Base-by-base conservation (phyloP, 257 asterid species). In the Capsicum chinense region DNA sequence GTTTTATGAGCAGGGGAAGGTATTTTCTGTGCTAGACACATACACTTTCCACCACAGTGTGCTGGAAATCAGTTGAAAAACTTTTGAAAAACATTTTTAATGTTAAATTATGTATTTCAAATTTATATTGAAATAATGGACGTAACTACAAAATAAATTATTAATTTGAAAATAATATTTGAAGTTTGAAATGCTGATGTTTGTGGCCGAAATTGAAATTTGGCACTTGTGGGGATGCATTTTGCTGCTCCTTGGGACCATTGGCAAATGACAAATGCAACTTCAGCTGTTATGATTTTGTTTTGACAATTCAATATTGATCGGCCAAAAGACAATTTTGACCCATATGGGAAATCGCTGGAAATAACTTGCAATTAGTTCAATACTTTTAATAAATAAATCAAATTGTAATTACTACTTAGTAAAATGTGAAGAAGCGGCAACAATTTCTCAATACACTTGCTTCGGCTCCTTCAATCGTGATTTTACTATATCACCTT, bases 271-370 rank as follows among this genome's bases (percentile, higher is more conserved):
- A 16, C 44, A 50, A 44, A 47, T 48, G 60, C 80, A 73, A 48
- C 59, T n/a, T 73, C 33, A 9, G 80, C 6, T 73, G 42, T 11
- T 63, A 6, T 12, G 39, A 74, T 74, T 21, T 74, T 74, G 8
- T n/a, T 33, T 66, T 50, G 47, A 74, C 21, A 13, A 74, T 50
- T 74, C 62, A 74, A 74, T 74, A 21, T 52, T 74, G 62, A 50
- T 14, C 62, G 6, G 13, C 81, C 7, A 50, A 19, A 19, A 26
- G 19, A 74, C 21, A 19, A 48, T 6, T 74, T 74, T 74, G 47
- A 21, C 81, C 21, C 47, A 48, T 21, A 50, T 50, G 60, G 44
- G 44, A 3, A 64, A 64, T 9, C 16, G 17, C 44, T 64, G 70
- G 42, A 26, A 64, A 26, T 62, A 37, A 62, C 37, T 62, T 19